These are phyloP conservation scores for Somion occarium DNA, from an alignment of 1,284 basidiomycete genomes.

Conservation along the genomic window DNA sequence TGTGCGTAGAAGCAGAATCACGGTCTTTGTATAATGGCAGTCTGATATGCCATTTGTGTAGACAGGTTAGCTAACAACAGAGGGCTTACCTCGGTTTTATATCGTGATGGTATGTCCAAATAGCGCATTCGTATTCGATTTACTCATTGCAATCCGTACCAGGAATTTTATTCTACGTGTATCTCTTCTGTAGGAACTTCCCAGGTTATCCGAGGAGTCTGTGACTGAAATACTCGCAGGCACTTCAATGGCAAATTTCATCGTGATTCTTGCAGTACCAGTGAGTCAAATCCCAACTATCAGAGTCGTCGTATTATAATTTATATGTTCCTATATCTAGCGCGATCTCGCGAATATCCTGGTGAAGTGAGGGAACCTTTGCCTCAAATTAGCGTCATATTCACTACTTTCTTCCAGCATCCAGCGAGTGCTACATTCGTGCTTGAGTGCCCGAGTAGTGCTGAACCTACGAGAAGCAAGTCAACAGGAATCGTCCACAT, in stretches of 20 bases:
- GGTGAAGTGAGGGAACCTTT: slow-evolving; percentile 4
- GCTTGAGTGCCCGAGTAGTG: slow-evolving; percentile 4
- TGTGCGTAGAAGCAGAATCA: neutral
- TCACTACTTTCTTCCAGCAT: neutral
- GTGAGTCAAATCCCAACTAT: slow-evolving; percentile 1
- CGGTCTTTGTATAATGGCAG: neutral
- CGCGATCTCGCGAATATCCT: slow-evolving; percentile 10
- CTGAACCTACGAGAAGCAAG: slow-evolving; percentile 5
- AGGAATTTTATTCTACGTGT: slow-evolving; percentile 9
- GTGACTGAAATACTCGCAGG: no score
- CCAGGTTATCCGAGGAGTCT: no score
- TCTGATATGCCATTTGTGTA: neutral
- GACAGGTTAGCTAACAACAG: slow-evolving; percentile 1
- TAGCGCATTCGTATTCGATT: neutral
- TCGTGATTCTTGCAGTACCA: slow-evolving; percentile 7
- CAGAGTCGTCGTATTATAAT: neutral
- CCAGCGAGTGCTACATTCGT: slow-evolving; percentile 3
- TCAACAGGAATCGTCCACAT: neutral
- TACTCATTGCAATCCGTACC: neutral
- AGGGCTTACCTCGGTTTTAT: slow-evolving; percentile 1
- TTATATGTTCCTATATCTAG: slow-evolving; percentile 1
- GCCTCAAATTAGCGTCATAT: neutral
- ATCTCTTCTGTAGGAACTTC: no score
- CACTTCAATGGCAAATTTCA: slow-evolving; percentile 3
- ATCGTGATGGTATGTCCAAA: slow-evolving; percentile 7